Evolutionary conservation across 2,329 filamentous ascomycete genomes (phyloP), one percentile per base, ranked within the genome.

Genomic region (Claviceps purpurea): DNA sequence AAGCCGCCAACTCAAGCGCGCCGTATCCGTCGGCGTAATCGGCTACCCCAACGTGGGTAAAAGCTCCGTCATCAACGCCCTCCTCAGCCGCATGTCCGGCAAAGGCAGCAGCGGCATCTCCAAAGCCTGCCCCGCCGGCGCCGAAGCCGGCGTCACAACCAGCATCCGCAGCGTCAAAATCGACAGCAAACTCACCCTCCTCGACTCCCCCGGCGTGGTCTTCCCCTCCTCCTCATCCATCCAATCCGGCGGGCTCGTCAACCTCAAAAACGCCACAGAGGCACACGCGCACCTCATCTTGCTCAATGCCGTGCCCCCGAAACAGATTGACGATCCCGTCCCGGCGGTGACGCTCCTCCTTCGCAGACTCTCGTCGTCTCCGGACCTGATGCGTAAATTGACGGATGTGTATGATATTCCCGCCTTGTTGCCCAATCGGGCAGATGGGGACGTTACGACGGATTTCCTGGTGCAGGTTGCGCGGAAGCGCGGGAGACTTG

Each of bases 21-120:
- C 89, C 50, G 82, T 95, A 61, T 90, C 87, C 20, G 90, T 96
- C 55, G 90, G 90, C 58, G 87, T 96, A 56, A 94, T 96, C 60
- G 90, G 90, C 30, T 96, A 95, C 68, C 90, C 90, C 61, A 96
- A 96, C 66, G 90, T 95, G 54, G 90, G 90, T 65, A 96, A 96
- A 74, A 95, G 89, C 30, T 95, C 89, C 49, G 89, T 96, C 62
- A 95, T 96, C 76, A 96, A 96, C 68, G 87, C 89, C 16, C 81
- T 96, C 52, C 85, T 89, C 20, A 82, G 86, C 40, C 81, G 88
- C 40, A 74, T 95, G 59, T 81, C 84, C 58, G 78, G 82, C 52
- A 82, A 79, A 62, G 79, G 79, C 40, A 71, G 71, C 45, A 66
- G 68, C 59, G 72, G 43, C 43, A 7, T 77, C 59, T 75, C 77